phyloP scores from a whole-genome alignment of 306 rosid species.

The Castanea mollissima region DNA sequence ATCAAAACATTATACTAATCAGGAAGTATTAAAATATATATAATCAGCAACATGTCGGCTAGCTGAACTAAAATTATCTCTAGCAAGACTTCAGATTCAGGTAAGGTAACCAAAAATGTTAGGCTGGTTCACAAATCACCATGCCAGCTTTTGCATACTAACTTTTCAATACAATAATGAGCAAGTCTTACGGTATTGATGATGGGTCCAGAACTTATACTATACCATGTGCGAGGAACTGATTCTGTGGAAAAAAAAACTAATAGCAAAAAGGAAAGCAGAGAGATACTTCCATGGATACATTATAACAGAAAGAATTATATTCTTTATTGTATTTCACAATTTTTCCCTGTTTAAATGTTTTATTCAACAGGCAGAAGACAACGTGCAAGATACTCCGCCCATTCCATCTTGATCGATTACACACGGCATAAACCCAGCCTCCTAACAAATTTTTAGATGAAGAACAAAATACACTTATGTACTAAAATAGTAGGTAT shows the following conservation, averaged over 20 bases:
- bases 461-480: slow-evolving; percentile 47
- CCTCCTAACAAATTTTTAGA: slow-evolving; percentile 32
- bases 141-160: neutral
- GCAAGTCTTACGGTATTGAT: too few relatives aligned
- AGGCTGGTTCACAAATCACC: neutral
- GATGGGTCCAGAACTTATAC: too few relatives aligned
- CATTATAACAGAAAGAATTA: slow-evolving; percentile 52
- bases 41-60: too few relatives aligned
- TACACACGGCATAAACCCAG: slow-evolving; percentile 50
- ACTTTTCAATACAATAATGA: too few relatives aligned
- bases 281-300: neutral
- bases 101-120: neutral
- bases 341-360: slow-evolving; percentile 22
- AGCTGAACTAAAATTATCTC: too few relatives aligned
- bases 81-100: too few relatives aligned
- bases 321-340: slow-evolving; percentile 40
- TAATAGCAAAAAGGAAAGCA: neutral
- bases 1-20: too few relatives aligned
- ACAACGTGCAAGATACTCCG: slow-evolving; percentile 28
- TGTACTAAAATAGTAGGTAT: slow-evolving; percentile 40
- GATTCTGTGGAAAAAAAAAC: neutral
- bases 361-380: slow-evolving; percentile 34
- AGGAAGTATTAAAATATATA: too few relatives aligned
- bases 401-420: slow-evolving; percentile 26
- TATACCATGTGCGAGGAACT: neutral